A percentile compares a stretch with the other conserved stretches of the same genome.
Conservation (phyloP, 345 rosid species). For the Mangifera indica region DNA sequence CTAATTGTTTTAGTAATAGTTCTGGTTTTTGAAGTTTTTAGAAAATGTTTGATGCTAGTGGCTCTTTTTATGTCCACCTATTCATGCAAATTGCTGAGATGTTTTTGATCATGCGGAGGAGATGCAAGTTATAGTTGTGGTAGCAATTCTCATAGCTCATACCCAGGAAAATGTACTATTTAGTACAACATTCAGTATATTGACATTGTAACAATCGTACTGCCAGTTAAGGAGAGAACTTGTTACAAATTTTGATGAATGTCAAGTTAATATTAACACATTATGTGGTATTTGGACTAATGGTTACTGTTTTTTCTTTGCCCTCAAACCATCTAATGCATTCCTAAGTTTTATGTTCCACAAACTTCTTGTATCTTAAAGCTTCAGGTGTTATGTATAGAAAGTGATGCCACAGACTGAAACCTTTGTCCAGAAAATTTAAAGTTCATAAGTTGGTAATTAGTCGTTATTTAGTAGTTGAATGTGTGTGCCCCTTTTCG, state of each 20-base stretch:
- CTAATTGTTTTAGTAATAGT: too few species aligned
- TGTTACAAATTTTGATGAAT: background rate
- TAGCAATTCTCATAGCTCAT: background rate
- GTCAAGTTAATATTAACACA: background rate
- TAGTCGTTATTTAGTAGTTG: too few species aligned
- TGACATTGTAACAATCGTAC: background rate
- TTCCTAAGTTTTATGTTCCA: background rate
- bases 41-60: background rate
- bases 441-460: background rate
- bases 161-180: background rate
- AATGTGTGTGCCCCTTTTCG: too few species aligned
- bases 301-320: background rate
- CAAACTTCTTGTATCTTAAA: background rate
- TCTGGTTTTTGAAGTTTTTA: background rate
- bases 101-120: background rate
- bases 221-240: background rate
- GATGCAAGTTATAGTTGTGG: background rate
- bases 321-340: background rate
- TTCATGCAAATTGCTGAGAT: background rate
- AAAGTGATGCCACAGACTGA: background rate
- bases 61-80: background rate
- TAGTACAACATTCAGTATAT: background rate
- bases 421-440: background rate
- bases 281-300: background rate
- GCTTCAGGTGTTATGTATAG: background rate